Base-by-base conservation (phyloP, 371 early-diverging fungal species). In the Scutellospora calospora region DNA sequence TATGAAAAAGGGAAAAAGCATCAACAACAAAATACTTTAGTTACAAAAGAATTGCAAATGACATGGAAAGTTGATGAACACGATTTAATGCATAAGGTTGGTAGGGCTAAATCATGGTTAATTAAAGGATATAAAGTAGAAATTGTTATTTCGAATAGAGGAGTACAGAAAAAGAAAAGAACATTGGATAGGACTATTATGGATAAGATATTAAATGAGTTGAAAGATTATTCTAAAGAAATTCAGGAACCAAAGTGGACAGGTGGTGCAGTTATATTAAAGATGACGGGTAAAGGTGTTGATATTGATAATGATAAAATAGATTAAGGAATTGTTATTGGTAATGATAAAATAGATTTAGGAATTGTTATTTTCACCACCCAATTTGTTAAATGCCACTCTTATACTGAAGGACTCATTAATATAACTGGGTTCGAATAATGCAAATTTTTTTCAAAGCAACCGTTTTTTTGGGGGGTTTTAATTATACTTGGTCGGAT, bases 31-130 rank as follows among this genome's bases (percentile, higher is more conserved):
- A 38, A 33, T 25, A 22, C 6, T n/a, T 18, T 18, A 4, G 9
- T 31, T n/a, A 74, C n/a, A 3, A 75, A 75, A 20, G 76, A 75
- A 75, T 60, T 75, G 41, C 20, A 38, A 59, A 29, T 75, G 20
- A 33, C 31, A 0, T 75, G 76, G 76, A 75, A 59, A 55, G 59
- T 75, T 16, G 22, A 22, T 4, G 59, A 55, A 4, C 31, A 59
- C 20, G 76, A 75, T 75, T 59, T 75, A 3, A 3, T n/a, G 12
- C 59, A 41, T n/a, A 75, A 59, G 51, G 11, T 75, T 35, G 22
- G 18, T 25, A 31, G 49, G 35, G 57, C 60, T 11, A 55, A 38
- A 27, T 57, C 55, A 49, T 75, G 38, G 38, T 49, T 75, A n/a
- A n/a, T 16, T 22, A 75, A 75, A 60, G 59, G 59, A 18, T 59